Conservation (phyloP, 352 stramenopile species). For the Globisporangium viniferum region DNA sequence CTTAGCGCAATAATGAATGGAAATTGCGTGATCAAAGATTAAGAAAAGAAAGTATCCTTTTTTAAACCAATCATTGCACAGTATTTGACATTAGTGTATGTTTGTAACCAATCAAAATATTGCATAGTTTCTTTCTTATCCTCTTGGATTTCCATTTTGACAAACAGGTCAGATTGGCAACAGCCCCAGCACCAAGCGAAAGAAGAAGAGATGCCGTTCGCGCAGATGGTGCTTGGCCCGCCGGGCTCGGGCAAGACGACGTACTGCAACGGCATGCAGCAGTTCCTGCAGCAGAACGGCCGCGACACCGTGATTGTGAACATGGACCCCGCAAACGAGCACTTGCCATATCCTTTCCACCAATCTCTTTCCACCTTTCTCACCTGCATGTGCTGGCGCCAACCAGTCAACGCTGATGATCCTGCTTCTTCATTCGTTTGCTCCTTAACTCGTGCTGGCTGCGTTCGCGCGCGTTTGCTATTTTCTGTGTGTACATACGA, state of each 20-base stretch:
- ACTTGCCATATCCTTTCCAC: slow-evolving; percentile 41
- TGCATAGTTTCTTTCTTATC: background rate
- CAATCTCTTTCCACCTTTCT: background rate
- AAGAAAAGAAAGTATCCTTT: background rate
- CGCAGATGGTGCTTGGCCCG: slow-evolving; percentile 70
- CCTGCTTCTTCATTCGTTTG: background rate
- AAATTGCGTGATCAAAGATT: background rate
- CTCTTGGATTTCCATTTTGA: background rate
- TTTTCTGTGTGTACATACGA: slow-evolving; percentile 33
- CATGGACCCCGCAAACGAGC: slow-evolving; percentile 98
- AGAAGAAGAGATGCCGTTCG: slow-evolving; percentile 51
- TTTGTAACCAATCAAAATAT: background rate
- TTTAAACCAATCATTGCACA: background rate
- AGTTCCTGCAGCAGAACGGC: slow-evolving; percentile 79
- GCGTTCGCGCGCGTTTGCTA: background rate
- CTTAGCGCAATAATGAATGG: slow-evolving; percentile 4
- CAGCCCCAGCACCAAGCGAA: background rate
- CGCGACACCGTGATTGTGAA: slow-evolving; percentile 92
- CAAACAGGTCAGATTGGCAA: background rate
- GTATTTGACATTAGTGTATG: background rate
- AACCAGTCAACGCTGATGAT: background rate
- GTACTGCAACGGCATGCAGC: slow-evolving; percentile 98
- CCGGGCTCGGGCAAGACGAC: slow-evolving; percentile 96
- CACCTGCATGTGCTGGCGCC: background rate
- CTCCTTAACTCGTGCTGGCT: slow-evolving; percentile 4